These are phyloP conservation scores for Sugiyamaella sp. DNA, from an alignment of 1,139 yeast genomes.

Conservation along the genomic window DNA sequence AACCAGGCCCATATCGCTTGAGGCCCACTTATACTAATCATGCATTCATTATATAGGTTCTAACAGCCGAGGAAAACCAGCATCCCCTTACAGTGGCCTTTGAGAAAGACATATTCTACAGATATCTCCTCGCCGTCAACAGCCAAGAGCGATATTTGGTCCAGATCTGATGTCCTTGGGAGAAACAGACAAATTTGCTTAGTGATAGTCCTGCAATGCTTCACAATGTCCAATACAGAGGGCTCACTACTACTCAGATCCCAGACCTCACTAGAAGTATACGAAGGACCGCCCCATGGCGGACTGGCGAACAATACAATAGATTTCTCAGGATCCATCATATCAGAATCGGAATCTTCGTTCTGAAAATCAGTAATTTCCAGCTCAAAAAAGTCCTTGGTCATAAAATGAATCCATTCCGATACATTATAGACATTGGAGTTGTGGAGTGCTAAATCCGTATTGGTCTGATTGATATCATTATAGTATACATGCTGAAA, in stretches of 20 bases:
- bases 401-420: constrained; percentile 33
- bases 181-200: constrained; percentile 66
- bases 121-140: constrained; percentile 20
- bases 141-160: constrained; percentile 46
- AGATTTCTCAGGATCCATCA: background rate
- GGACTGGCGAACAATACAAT: constrained; percentile 77
- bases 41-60: too few species aligned
- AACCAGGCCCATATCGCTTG: too few species aligned
- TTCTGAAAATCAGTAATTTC: background rate
- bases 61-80: constrained; percentile 28
- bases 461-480: constrained; percentile 63
- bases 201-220: constrained; percentile 53
- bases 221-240: constrained; percentile 36
- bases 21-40: too few species aligned
- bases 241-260: constrained; percentile 44
- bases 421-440: constrained; percentile 70
- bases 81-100: constrained; percentile 30
- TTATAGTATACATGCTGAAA: constrained; percentile 56
- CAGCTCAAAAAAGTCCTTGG: constrained; percentile 32
- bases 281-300: constrained; percentile 96
- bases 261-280: constrained; percentile 51
- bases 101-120: constrained; percentile 29
- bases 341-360: background rate
- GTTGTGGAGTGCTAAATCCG: constrained; percentile 70
- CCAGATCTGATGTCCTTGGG: constrained; percentile 69